These are phyloP conservation scores for Russula abietina DNA, from an alignment of 768 basidiomycete genomes.

Conservation along the genomic window DNA sequence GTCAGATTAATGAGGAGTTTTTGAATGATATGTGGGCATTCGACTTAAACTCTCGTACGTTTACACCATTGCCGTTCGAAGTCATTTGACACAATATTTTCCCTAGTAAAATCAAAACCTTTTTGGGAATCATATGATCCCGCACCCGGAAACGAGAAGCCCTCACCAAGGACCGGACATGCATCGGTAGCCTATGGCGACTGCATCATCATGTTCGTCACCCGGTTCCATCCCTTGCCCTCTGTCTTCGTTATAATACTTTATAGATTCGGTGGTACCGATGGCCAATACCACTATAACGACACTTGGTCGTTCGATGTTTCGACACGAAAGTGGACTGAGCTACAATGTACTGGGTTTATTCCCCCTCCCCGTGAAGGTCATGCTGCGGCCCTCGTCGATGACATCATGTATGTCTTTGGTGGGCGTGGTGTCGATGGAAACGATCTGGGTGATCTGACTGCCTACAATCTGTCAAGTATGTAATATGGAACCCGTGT, in stretches of 20 bases:
- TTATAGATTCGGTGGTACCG: slow-evolving; percentile 89
- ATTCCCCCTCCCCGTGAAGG: slow-evolving; percentile 94
- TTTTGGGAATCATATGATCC: slow-evolving; percentile 79
- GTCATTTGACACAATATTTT: slow-evolving; percentile 8
- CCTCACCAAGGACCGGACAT: slow-evolving; percentile 88
- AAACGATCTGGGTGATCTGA: slow-evolving; percentile 87
- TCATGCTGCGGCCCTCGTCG: slow-evolving; percentile 91
- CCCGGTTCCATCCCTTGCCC: slow-evolving; percentile 19
- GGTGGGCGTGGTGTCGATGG: slow-evolving; percentile 97
- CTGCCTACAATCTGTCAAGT: slow-evolving; percentile 97
- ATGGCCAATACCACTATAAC: slow-evolving; percentile 98
- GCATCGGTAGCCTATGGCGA: slow-evolving; percentile 77
- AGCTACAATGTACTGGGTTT: slow-evolving; percentile 94
- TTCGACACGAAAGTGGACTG: slow-evolving; percentile 74
- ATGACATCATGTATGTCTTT: slow-evolving; percentile 96
- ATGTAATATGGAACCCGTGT: slow-evolving; percentile 33
- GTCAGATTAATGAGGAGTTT: slow-evolving; percentile 91
- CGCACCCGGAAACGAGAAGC: slow-evolving; percentile 46
- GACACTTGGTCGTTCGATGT: slow-evolving; percentile 96
- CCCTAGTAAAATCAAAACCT: slow-evolving; percentile 68
- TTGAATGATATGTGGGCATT: slow-evolving; percentile 94
- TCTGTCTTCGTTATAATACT: not conserved
- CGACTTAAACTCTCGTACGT: slow-evolving; percentile 87
- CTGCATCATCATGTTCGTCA: slow-evolving; percentile 22
- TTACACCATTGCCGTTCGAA: not conserved